These are phyloP conservation scores for Trichoderma sp. DNA, from an alignment of 2,329 filamentous ascomycete genomes.

Conservation along the genomic window DNA sequence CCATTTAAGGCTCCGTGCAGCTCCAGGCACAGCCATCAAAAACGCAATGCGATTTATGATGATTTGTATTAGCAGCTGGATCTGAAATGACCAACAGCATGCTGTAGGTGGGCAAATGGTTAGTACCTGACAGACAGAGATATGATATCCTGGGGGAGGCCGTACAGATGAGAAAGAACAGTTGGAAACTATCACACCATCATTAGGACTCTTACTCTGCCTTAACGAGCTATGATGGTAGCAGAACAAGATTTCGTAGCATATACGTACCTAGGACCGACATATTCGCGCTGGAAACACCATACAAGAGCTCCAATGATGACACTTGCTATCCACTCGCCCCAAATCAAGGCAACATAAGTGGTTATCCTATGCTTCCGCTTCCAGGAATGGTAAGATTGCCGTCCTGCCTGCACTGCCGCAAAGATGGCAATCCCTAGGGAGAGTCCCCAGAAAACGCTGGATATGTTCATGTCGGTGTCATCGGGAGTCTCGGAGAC, in stretches of 20 bases:
- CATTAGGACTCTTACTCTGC: background rate
- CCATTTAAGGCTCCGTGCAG: background rate
- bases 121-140: background rate
- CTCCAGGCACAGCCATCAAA: background rate
- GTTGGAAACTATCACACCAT: background rate
- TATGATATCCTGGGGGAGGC: background rate
- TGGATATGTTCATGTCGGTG: background rate
- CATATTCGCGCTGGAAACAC: background rate
- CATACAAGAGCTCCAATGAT: background rate
- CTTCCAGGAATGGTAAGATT: background rate
- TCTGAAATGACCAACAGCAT: background rate
- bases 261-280: background rate
- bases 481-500: background rate
- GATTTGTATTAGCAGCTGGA: background rate
- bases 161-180: background rate
- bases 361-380: background rate
- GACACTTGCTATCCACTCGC: background rate
- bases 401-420: background rate
- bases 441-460: background rate
- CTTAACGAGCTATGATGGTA: fast-evolving
- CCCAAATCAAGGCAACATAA: background rate
- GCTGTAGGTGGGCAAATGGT: background rate
- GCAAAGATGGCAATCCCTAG: background rate
- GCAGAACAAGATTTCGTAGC: background rate
- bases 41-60: background rate